phyloP scores from a whole-genome alignment of 768 basidiomycete species.

The Krasilnikovozyma curviuscula region DNA sequence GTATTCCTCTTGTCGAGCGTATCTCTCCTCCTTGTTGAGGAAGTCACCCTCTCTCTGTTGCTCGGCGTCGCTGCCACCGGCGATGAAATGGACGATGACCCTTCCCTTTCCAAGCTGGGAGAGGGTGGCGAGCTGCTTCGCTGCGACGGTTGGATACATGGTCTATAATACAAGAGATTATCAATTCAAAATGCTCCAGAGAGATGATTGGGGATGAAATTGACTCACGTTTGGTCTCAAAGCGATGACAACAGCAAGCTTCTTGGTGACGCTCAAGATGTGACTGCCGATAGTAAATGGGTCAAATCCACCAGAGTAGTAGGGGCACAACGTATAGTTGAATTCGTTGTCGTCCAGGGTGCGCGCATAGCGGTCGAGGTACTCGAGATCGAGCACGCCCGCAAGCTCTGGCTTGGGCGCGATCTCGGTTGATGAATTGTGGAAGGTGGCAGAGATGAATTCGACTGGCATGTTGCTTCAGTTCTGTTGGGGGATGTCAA shows the following conservation, averaged over 20 bases:
- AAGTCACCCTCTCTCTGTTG: slow-evolving; percentile 18
- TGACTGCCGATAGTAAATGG: slow-evolving; percentile 17
- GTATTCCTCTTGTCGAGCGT: slow-evolving; percentile 17
- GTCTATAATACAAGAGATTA: no score
- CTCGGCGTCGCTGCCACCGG: slow-evolving; percentile 16
- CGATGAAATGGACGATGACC: slow-evolving; percentile 18
- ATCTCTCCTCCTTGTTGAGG: slow-evolving; percentile 16
- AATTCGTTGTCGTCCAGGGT: slow-evolving; percentile 17
- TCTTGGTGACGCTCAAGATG: slow-evolving; percentile 16
- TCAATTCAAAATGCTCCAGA: no score
- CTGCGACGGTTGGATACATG: slow-evolving; percentile 19
- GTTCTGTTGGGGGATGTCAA: no score
- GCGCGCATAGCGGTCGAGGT: slow-evolving; percentile 17
- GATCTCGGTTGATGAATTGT: slow-evolving; percentile 17
- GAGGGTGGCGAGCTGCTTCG: slow-evolving; percentile 18
- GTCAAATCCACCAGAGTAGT: slow-evolving; percentile 16
- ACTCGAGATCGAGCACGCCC: slow-evolving; percentile 16
- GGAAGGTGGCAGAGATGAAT: slow-evolving; percentile 18
- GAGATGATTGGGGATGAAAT: no score
- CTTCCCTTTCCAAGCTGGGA: slow-evolving; percentile 15
- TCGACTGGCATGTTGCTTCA: no score
- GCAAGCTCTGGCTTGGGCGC: slow-evolving; percentile 15
- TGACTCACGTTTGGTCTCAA: slow-evolving; percentile 16
- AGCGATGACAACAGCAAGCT: slow-evolving; percentile 16
- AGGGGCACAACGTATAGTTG: slow-evolving; percentile 19